phyloP scores from a whole-genome alignment of 2,329 filamentous ascomycete genomes.

The Cytospora leucostoma region DNA sequence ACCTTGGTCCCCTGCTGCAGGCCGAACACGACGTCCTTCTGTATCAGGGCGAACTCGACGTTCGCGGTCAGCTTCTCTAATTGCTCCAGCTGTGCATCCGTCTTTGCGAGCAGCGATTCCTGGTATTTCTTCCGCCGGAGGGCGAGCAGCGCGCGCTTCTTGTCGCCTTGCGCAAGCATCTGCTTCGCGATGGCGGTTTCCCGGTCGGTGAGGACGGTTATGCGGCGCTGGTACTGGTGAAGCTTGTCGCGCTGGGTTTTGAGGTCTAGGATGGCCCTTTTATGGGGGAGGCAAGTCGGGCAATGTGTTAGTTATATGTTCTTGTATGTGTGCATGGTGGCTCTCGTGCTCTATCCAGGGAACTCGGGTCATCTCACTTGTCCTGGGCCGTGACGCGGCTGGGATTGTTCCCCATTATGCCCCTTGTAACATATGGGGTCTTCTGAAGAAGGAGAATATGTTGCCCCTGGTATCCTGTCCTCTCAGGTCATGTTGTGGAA shows the following conservation, averaged over 20 bases:
- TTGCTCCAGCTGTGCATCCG: constrained; percentile 90
- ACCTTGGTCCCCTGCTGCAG: constrained; percentile 89
- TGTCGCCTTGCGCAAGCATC: constrained; percentile 80
- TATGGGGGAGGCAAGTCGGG: neutral
- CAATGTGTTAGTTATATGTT: constrained; percentile 9
- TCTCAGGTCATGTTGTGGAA: constrained; percentile 25
- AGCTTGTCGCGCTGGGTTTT: constrained; percentile 97
- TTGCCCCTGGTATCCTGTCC: neutral
- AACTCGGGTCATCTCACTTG: constrained; percentile 60
- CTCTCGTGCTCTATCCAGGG: neutral
- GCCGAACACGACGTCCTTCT: constrained; percentile 94
- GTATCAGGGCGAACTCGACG: constrained; percentile 94
- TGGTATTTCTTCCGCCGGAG: constrained; percentile 97
- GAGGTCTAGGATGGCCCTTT: constrained; percentile 92
- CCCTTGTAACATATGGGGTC: constrained; percentile 21
- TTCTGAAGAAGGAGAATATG: neutral
- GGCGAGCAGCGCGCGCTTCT: constrained; percentile 79
- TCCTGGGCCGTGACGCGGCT: constrained; percentile 74
- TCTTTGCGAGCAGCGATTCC: constrained; percentile 83
- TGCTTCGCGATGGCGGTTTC: constrained; percentile 85
- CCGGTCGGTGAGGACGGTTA: constrained; percentile 79
- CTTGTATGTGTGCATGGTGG: constrained; percentile 5
- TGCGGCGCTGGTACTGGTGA: constrained; percentile 91
- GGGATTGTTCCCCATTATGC: constrained; percentile 54
- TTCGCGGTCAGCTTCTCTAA: constrained; percentile 84